Evolutionary conservation across 2,329 filamentous ascomycete species (phyloP), one percentile per base, ranked within the genome.

Genomic region (Purpureocillium takamizusanense): DNA sequence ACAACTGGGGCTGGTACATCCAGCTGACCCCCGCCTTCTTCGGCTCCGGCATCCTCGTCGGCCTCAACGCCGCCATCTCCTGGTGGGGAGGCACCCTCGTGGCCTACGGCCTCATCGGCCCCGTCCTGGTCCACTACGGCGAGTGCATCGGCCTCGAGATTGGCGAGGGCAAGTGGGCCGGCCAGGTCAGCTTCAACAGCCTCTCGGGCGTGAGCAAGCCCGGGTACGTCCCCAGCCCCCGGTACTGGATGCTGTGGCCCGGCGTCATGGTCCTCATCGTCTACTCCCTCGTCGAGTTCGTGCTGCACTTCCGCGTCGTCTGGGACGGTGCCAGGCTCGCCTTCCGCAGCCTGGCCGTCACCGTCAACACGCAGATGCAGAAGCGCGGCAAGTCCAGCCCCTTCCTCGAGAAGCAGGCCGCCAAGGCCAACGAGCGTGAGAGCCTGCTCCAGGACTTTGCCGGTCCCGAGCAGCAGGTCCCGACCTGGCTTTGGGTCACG

Each of bases 1-100:
- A 79, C 55, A 76, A 70, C 55, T 80, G 76, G 76, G 72, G 72
- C 11, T 80, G 75, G 76, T 63, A 71, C 45, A 61, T 77, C 33
- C 74, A 78, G 46, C 69, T 66, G 47, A 78, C 74, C 0, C 74
- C 75, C 0, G 76, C 75, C 28, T 78, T 79, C 56, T 74, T 78
- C 43, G 75, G 75, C 6, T 78, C 61, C 14, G 62, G 62, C n/a
- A 59, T 65, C n/a, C 66, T 67, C 13, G 75, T 68, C 18, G 60
- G 59, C 39, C 65, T 65, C 43, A 81, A 78, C 53, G 67, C 72
- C 13, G 70, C 73, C 17, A 49, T 75, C 40, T 79, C 75, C 9
- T 76, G 76, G 66, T 72, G 72, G 42, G 61, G 48, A 12, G 76
- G 76, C 14, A 70, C 69, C 13, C 60, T 78, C 35, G 53, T 74